A percentile compares a stretch with the other conserved stretches of the same genome.
Conservation (phyloP, 805 yeast genomes). For the Yamadazyma sp. region DNA sequence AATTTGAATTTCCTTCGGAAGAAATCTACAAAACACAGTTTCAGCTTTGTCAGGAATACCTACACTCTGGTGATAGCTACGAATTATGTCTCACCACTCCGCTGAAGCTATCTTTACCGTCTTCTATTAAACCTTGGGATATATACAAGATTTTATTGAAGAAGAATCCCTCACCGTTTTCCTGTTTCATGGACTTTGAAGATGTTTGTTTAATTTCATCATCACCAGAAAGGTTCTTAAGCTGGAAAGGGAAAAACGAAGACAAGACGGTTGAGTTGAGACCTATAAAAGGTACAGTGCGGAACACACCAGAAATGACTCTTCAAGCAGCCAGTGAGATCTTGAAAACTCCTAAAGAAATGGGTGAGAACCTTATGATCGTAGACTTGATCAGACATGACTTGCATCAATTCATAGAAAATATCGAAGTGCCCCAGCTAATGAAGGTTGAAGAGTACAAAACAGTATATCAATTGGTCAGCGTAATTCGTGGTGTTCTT, state of each 20-base stretch:
- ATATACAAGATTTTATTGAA: slow-evolving; percentile 69
- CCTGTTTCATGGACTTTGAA: slow-evolving; percentile 72
- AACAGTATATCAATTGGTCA: slow-evolving; percentile 88
- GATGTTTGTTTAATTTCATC: slow-evolving; percentile 72
- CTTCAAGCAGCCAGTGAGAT: slow-evolving; percentile 59
- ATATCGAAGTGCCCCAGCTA: slow-evolving; percentile 71
- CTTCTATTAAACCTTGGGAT: slow-evolving; percentile 63
- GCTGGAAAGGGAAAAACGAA: slow-evolving; percentile 58
- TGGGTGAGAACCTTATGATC: slow-evolving; percentile 96
- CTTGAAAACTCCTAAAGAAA: slow-evolving; percentile 82
- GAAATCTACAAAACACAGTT: slow-evolving; percentile 56
- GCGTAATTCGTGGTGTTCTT: slow-evolving; percentile 74
- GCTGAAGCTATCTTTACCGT: slow-evolving; percentile 57
- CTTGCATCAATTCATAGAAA: slow-evolving; percentile 60
- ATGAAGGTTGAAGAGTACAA: slow-evolving; percentile 93
- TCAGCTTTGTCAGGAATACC: slow-evolving; percentile 59
- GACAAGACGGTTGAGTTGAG: slow-evolving; percentile 66
- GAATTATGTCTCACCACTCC: slow-evolving; percentile 88
- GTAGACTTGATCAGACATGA: slow-evolving; percentile 95
- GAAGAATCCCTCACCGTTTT: slow-evolving; percentile 90
- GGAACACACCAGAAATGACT: slow-evolving; percentile 55
- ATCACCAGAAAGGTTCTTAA: slow-evolving; percentile 90
- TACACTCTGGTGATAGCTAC: slow-evolving; percentile 84
- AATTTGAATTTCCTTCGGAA: slow-evolving; percentile 51
- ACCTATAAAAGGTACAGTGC: slow-evolving; percentile 96